Base-by-base conservation (phyloP, 2,329 filamentous ascomycete genomes). In the Verticillium zaregamsianum region DNA sequence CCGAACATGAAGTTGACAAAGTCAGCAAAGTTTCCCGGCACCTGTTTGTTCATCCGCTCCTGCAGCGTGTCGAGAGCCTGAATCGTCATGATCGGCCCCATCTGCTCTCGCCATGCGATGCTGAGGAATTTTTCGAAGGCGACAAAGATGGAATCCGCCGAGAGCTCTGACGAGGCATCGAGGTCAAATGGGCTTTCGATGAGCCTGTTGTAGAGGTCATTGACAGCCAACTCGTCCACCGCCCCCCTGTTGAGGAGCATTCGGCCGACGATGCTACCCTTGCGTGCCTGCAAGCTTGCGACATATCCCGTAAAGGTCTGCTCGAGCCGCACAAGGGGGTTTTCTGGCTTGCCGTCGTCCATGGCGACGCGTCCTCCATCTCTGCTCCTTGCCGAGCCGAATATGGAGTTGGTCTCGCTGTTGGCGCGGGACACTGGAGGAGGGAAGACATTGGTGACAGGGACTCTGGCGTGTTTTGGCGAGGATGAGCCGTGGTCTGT, bases 121-220 rank as follows among this genome's bases (percentile, higher is more conserved):
- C 87, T 88, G 63, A 97, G 79, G 68, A 97, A 98, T 64, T 96
- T 97, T 73, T 97, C 93, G 72, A 97, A 98, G 0, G 93, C 90
- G 31, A 91, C 90, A 71, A 97, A 96, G 5, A 98, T 83, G 23
- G 94, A 88, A 70, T 97, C 93, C 9, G 94, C 87, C 3, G 88
- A 85, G 9, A 91, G 83, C 63, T 97, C 92, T 0, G 87, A 84
- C 2, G 91, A 87, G 11, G 88, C 80, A 59, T 96, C 90, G 65
- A 91, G 83, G 69, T 92, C 92, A 59, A 86, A 89, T 0, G 93
- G 91, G 66, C 90, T 90, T 72, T 97, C 93, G 20, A 96, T 87
- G 15, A 97, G 82, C 37, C 88, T 85, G 71, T 97, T 97, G 76
- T 97, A 97, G 2, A 97, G 80, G 68, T 96, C 92, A 69, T 97